Base-by-base conservation (phyloP, 108 stramenopile genomes). In the Cyclotella distinguenda region DNA sequence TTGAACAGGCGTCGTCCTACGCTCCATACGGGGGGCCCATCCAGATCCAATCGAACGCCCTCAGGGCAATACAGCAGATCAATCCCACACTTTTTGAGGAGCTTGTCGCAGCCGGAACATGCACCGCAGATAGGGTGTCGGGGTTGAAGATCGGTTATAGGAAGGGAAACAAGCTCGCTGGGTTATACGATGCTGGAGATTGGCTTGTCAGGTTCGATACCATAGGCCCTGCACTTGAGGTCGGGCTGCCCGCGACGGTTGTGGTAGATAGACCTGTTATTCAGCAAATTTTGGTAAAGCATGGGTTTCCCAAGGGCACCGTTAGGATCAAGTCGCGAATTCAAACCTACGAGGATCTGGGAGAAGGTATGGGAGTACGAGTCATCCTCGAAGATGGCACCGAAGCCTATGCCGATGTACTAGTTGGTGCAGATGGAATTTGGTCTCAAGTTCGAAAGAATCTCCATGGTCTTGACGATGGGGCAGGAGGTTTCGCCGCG, bases 1-100 rank as follows among this genome's bases (percentile, higher is more conserved):
- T 95, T 56, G 94, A 95, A 70, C 94, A 95, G 77, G 94, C 94
- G 11, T 82, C 83, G 18, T 74, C 76, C 13, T 95, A 95, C 65
- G 90, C 94, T 50, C 94, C 95, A 28, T 98, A 97, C 56, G 97
- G 97, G 34, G 97, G 97, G 27, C 97, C 96, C n/a, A 98, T 98
- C 74, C 97, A 98, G 77, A 92, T 98, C 39, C 95, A 95, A 67
- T 91, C 90, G 49, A 98, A 98, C 68, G 97, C 97, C 7, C 76
- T 98, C 45, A 67, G 91, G n/a, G 91, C 94, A 21, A 72, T 98
- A 52, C 68, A 96, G 77, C 84, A 87, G 19, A 95, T 97, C 83
- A 93, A 89, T 63, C 77, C 83, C 8, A 62, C 53, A 8, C 65
- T 90, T 48, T 96, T 68, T 48, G 82, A 91, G 54, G 93, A 94